phyloP scores from a whole-genome alignment of 495 filamentous ascomycete species.

The Lasiosphaeris hirsuta region DNA sequence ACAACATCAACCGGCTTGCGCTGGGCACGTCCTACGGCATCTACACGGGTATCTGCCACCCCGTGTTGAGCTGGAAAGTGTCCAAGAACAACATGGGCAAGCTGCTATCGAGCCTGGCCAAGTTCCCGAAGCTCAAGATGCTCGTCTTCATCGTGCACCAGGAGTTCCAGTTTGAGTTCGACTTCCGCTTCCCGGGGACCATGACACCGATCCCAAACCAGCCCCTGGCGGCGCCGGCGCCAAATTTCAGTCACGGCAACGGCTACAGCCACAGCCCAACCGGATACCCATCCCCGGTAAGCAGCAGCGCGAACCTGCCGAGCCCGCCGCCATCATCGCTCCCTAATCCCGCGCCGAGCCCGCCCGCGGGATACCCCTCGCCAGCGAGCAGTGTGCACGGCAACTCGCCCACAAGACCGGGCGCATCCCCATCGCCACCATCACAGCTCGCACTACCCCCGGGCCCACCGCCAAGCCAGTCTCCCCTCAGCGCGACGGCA shows the following conservation, averaged over 20 bases:
- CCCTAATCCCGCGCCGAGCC: not conserved
- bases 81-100: conserved; percentile 48
- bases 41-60: conserved; percentile 45
- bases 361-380: not conserved
- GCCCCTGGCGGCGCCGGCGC: not conserved
- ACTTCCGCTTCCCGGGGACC: conserved; percentile 31
- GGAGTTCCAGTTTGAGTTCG: conserved; percentile 45
- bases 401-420: not conserved
- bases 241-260: not conserved
- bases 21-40: conserved; percentile 48
- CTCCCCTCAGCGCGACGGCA: not conserved
- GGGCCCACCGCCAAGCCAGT: not conserved
- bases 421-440: conserved; percentile 17
- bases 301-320: conserved; percentile 4
- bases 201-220: conserved; percentile 24
- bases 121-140: conserved; percentile 39
- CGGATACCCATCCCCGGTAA: conserved; percentile 11
- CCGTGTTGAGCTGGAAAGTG: conserved; percentile 44
- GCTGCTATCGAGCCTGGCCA: conserved; percentile 40
- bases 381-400: not conserved
- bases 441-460: conserved; percentile 7
- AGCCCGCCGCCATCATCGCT: not conserved
- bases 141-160: conserved; percentile 48
- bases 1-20: conserved; percentile 41
- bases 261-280: not conserved